Percentiles rank a stretch among this genome's conserved stretches.
Conservation (phyloP, 176 grass and related monocot species). For the Rhipidocladum racemiflorum region DNA sequence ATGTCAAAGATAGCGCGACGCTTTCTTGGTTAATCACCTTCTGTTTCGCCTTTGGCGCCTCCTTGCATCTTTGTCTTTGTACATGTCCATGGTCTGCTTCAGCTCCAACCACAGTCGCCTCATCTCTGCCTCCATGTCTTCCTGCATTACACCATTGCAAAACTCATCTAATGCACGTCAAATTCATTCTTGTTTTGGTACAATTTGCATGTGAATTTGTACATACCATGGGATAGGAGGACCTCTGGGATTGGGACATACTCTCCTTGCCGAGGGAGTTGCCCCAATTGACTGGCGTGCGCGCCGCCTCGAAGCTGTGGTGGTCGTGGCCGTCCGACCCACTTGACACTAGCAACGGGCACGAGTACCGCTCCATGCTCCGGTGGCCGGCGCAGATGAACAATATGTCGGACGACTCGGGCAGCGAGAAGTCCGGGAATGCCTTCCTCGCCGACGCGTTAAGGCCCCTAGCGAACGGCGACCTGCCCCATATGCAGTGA, state of each 20-base stretch:
- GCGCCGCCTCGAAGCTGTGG: constrained; percentile 67
- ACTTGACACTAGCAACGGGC: constrained; percentile 50
- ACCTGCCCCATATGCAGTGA: constrained; percentile 39
- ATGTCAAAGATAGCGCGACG: not conserved
- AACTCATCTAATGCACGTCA: not conserved
- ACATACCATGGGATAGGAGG: constrained; percentile 51
- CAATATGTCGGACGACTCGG: constrained; percentile 75
- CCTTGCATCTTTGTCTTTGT: constrained; percentile 88
- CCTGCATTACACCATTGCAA: constrained; percentile 39
- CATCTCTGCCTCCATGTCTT: constrained; percentile 95
- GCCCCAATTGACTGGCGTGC: constrained; percentile 35
- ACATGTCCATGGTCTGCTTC: constrained; percentile 98
- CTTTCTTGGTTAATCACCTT: constrained; percentile 42
- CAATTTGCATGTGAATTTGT: not conserved
- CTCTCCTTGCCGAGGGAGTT: constrained; percentile 61
- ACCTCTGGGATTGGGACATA: constrained; percentile 62
- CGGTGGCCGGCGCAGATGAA: constrained; percentile 57
- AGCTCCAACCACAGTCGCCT: constrained; percentile 74
- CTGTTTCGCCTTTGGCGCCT: constrained; percentile 67
- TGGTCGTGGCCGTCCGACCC: constrained; percentile 55
- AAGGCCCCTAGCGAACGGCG: constrained; percentile 55
- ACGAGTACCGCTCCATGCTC: constrained; percentile 54
- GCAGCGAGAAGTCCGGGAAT: constrained; percentile 46
- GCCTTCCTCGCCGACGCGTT: constrained; percentile 42
- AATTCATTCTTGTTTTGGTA: not conserved